A percentile compares a stretch with the other conserved stretches of the same genome.
Conservation (phyloP, 2,329 filamentous ascomycete genomes). For the Pseudogymnoascus sp. region DNA sequence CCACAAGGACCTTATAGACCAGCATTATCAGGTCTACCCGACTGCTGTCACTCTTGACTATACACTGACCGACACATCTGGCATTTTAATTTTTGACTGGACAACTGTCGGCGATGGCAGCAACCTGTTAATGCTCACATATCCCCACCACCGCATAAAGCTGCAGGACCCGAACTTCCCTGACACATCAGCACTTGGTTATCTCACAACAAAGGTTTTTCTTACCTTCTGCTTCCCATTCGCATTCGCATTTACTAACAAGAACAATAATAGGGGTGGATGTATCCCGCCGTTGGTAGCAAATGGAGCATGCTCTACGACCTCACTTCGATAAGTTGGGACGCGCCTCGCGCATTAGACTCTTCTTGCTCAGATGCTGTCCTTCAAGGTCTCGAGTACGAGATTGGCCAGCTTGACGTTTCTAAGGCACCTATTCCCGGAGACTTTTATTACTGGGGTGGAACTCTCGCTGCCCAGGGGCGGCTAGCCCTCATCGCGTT, state of each 20-base stretch:
- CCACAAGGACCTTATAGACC: slow-evolving; percentile 20
- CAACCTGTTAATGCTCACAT: slow-evolving; percentile 21
- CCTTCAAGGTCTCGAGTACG: slow-evolving; percentile 20
- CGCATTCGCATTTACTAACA: background rate
- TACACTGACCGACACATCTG: slow-evolving; percentile 17
- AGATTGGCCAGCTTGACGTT: slow-evolving; percentile 17
- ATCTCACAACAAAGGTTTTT: slow-evolving; percentile 22
- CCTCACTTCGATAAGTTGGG: slow-evolving; percentile 19
- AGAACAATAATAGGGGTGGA: slow-evolving; percentile 17
- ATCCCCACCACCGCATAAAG: slow-evolving; percentile 21
- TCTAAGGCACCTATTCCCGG: slow-evolving; percentile 17
- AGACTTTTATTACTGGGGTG: slow-evolving; percentile 24
- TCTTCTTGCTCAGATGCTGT: slow-evolving; percentile 18
- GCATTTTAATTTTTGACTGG: slow-evolving; percentile 21
- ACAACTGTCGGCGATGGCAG: slow-evolving; percentile 17
- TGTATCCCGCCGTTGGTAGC: slow-evolving; percentile 21
- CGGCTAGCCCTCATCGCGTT: slow-evolving; percentile 23
- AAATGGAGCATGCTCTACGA: slow-evolving; percentile 20
- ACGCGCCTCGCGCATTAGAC: slow-evolving; percentile 20
- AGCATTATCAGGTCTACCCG: slow-evolving; percentile 20
- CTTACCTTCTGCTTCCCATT: background rate
- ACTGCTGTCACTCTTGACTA: slow-evolving; percentile 18
- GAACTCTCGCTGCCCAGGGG: slow-evolving; percentile 18
- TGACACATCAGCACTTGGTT: slow-evolving; percentile 16
- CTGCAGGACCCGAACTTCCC: slow-evolving; percentile 20